Evolutionary conservation across 805 yeast species (phyloP).

Genomic region (Nakazawaea molendinolei): DNA sequence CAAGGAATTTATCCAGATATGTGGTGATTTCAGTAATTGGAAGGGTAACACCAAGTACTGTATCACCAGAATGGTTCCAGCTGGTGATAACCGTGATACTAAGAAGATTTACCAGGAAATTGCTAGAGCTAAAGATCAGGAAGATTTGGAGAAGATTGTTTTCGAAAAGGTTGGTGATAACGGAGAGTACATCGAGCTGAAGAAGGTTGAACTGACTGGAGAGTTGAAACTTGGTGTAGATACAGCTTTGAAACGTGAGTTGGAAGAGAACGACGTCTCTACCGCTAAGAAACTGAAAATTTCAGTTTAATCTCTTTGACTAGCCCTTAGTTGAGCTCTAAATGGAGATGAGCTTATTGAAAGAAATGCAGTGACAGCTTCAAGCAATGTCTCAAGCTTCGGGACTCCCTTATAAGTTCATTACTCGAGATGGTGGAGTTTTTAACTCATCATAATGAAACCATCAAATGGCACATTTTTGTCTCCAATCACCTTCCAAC

Average conservation of each 20-base stretch:
- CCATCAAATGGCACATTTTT: too few species aligned
- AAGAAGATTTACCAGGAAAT: conserved; percentile 48
- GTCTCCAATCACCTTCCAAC: too few species aligned
- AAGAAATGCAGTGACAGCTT: too few species aligned
- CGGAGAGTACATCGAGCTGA: conserved; percentile 19
- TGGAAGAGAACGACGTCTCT: not conserved
- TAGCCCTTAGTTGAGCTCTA: too few species aligned
- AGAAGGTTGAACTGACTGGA: not conserved
- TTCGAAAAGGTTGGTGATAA: conserved; percentile 28
- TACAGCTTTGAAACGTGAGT: not conserved
- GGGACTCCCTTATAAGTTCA: too few species aligned
- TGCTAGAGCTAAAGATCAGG: conserved; percentile 47
- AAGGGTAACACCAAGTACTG: conserved; percentile 77
- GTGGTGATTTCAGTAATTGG: conserved; percentile 52
- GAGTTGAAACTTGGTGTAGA: not conserved
- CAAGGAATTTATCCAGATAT: conserved; percentile 48
- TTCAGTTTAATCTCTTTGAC: too few species aligned
- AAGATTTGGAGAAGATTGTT: conserved; percentile 36
- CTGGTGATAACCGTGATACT: conserved; percentile 17
- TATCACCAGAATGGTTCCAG: conserved; percentile 67
- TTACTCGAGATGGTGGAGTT: too few species aligned
- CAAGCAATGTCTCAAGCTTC: too few species aligned
- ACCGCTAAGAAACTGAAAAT: not conserved
- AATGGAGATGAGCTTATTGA: too few species aligned
- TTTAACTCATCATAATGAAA: too few species aligned